Percentiles rank a stretch among this genome's conserved stretches.
Conservation (phyloP, 768 basidiomycete genomes). For the Suillus variegatus region DNA sequence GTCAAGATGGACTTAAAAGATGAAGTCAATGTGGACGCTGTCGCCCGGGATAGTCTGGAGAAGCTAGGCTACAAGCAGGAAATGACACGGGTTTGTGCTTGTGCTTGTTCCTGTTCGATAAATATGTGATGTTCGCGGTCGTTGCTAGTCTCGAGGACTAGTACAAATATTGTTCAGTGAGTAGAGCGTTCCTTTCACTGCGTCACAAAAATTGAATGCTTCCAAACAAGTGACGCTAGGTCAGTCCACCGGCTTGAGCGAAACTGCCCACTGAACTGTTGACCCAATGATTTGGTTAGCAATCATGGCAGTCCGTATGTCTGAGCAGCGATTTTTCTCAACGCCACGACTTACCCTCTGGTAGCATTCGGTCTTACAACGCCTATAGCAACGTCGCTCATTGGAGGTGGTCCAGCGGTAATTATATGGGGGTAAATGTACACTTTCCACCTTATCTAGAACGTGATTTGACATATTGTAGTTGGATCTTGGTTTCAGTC, state of each 20-base stretch:
- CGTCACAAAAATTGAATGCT: slow-evolving; percentile 17
- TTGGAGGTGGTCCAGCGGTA: slow-evolving; percentile 55
- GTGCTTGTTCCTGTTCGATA: neutral
- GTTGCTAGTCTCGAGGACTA: slow-evolving; percentile 46
- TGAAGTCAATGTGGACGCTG: slow-evolving; percentile 21
- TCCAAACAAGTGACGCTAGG: slow-evolving; percentile 44
- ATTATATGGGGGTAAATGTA: slow-evolving; percentile 58
- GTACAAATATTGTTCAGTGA: slow-evolving; percentile 56
- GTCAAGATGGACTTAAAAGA: slow-evolving; percentile 16
- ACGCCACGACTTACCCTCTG: slow-evolving; percentile 9
- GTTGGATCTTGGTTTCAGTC: slow-evolving; percentile 53
- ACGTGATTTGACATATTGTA: slow-evolving; percentile 17
- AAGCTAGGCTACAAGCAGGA: slow-evolving; percentile 59
- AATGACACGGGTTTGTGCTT: slow-evolving; percentile 45
- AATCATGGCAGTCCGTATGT: slow-evolving; percentile 64
- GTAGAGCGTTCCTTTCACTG: slow-evolving; percentile 14
- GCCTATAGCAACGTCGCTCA: slow-evolving; percentile 56
- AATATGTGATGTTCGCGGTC: neutral
- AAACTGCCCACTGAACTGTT: slow-evolving; percentile 4
- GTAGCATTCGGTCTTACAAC: slow-evolving; percentile 57
- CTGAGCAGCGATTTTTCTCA: neutral
- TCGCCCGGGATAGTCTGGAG: slow-evolving; percentile 40
- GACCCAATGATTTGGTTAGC: slow-evolving; percentile 33
- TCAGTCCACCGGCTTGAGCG: slow-evolving; percentile 20
- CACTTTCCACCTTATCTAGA: neutral